Conservation (phyloP, 129 eudicot species). For the Flaveria ramosissima region DNA sequence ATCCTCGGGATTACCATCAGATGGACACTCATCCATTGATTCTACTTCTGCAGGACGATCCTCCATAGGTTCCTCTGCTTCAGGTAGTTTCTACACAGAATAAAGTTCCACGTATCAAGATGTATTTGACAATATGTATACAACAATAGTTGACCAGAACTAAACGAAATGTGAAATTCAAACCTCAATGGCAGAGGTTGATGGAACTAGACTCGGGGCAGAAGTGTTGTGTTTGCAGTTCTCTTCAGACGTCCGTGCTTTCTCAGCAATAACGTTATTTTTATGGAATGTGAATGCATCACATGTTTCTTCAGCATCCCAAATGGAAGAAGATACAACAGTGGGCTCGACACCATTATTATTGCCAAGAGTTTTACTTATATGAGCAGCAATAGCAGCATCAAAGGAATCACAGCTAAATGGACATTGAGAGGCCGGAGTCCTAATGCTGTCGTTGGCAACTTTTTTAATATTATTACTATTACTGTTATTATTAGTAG, state of each 20-base stretch:
- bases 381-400: slow-evolving; percentile 96
- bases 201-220: slow-evolving; percentile 26
- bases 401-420: slow-evolving; percentile 89
- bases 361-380: slow-evolving; percentile 45
- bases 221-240: slow-evolving; percentile 27
- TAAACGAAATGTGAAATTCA: slow-evolving; percentile 1
- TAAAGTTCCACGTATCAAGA: slow-evolving; percentile 14
- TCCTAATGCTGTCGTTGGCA: not conserved
- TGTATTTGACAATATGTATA: not conserved
- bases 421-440: slow-evolving; percentile 45
- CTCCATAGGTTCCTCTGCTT: slow-evolving; percentile 36
- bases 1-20: slow-evolving; percentile 41
- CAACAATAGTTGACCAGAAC: not conserved
- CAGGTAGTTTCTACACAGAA: slow-evolving; percentile 47
- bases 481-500: not conserved
- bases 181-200: slow-evolving; percentile 54
- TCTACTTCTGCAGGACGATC: slow-evolving; percentile 33
- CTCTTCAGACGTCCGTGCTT: slow-evolving; percentile 22
- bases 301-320: slow-evolving; percentile 94
- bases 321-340: slow-evolving; percentile 48
- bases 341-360: slow-evolving; percentile 41
- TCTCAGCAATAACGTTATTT: slow-evolving; percentile 27
- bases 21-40: slow-evolving; percentile 45
- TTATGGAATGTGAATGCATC: slow-evolving; percentile 82
- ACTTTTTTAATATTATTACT: not conserved